Conservation (phyloP, 1,284 basidiomycete genomes). For the Trichosporon inkin region DNA sequence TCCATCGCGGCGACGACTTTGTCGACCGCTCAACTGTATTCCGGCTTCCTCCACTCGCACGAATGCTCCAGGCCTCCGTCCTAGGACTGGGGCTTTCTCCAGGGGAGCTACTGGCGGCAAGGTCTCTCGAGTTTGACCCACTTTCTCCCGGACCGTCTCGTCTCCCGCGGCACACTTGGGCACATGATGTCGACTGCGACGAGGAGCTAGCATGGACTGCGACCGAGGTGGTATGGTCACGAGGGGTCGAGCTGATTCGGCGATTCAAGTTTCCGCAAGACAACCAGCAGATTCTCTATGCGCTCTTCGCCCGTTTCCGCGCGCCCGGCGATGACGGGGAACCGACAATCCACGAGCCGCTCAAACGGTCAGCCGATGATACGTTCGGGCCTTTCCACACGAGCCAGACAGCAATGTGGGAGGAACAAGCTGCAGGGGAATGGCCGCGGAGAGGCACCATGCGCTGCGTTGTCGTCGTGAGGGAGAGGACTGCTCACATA, state of each 20-base stretch:
- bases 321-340: background rate
- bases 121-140: constrained; percentile 1
- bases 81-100: constrained; percentile 3
- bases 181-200: constrained; percentile 31
- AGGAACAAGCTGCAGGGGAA: background rate
- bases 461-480: constrained; percentile 70
- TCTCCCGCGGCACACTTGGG: background rate
- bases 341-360: constrained; percentile 10
- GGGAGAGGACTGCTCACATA: constrained; percentile 68
- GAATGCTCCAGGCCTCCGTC: constrained; percentile 4
- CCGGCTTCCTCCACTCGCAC: background rate
- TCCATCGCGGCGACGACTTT: background rate
- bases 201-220: constrained; percentile 68
- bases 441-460: background rate
- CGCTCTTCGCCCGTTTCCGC: constrained; percentile 58
- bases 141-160: background rate
- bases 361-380: constrained; percentile 27
- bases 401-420: constrained; percentile 25
- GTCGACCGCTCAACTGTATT: background rate
- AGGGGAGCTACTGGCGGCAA: background rate
- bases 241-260: constrained; percentile 65
- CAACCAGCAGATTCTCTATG: constrained; percentile 67
- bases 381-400: constrained; percentile 48
- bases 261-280: constrained; percentile 71
- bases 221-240: constrained; percentile 62